These are phyloP conservation scores for Sinapis alba DNA, from an alignment of 441 rosid genomes.

Conservation along the genomic window DNA sequence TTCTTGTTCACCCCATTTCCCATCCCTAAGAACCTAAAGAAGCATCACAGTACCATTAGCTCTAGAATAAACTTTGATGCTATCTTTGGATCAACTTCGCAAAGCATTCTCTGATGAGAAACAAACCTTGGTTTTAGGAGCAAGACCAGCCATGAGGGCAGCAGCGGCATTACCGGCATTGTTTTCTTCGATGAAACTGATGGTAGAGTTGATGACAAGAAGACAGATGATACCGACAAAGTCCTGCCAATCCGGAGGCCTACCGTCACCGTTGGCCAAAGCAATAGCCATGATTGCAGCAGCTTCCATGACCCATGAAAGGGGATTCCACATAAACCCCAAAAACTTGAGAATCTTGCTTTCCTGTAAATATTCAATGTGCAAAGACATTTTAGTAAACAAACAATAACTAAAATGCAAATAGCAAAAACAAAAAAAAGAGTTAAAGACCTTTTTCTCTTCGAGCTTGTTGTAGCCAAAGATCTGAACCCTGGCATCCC, in stretches of 20 bases:
- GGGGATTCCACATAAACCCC: slow-evolving; percentile 95
- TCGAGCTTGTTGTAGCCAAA: slow-evolving; percentile 63
- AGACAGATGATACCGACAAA: slow-evolving; percentile 86
- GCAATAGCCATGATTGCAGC: slow-evolving; percentile 96
- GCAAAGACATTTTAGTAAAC: background rate
- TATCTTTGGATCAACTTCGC: too few species aligned
- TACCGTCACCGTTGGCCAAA: slow-evolving; percentile 76
- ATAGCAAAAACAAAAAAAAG: background rate
- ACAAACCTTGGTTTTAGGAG: slow-evolving; percentile 90
- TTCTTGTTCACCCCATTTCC: slow-evolving; percentile 83
- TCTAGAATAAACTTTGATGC: background rate
- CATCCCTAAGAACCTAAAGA: slow-evolving; percentile 67
- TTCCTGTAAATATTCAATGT: slow-evolving; percentile 54
- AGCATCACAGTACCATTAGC: slow-evolving; percentile 20
- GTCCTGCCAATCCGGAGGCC: slow-evolving; percentile 97
- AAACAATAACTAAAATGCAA: background rate
- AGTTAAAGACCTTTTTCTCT: slow-evolving; percentile 49
- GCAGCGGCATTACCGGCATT: slow-evolving; percentile 98
- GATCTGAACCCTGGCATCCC: slow-evolving; percentile 45
- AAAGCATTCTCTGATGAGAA: background rate
- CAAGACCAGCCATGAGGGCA: slow-evolving; percentile 97
- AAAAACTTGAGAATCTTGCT: slow-evolving; percentile 88
- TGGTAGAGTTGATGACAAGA: slow-evolving; percentile 88
- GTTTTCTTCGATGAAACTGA: slow-evolving; percentile 95
- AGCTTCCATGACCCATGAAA: slow-evolving; percentile 96